Conservation (phyloP, 2,329 filamentous ascomycete species). For the Sporothrix inflata region DNA sequence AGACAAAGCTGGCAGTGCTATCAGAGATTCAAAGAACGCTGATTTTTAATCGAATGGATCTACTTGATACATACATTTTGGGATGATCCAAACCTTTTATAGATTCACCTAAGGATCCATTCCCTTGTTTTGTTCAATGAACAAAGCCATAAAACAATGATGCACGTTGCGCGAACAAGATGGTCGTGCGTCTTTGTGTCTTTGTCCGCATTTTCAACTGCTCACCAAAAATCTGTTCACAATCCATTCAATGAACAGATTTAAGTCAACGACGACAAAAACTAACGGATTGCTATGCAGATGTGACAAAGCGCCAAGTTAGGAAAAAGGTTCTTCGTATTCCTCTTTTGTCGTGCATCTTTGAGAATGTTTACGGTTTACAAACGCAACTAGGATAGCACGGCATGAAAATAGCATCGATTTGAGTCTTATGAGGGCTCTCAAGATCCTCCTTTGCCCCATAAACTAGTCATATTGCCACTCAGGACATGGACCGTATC, state of each 20-base stretch:
- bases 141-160: not conserved
- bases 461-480: too few relatives aligned
- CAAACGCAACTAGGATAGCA: not conserved
- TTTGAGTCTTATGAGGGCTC: too few relatives aligned
- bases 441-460: too few relatives aligned
- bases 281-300: too few relatives aligned
- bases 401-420: too few relatives aligned
- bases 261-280: not conserved
- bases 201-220: not conserved
- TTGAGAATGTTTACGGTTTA: not conserved
- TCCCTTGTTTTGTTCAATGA: not conserved
- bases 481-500: too few relatives aligned
- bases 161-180: not conserved
- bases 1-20: not conserved
- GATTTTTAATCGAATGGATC: not conserved
- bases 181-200: not conserved
- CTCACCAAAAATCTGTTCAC: not conserved
- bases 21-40: slow-evolving; percentile 5
- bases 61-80: not conserved
- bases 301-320: too few relatives aligned
- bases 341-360: not conserved
- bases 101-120: not conserved
- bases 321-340: not conserved
- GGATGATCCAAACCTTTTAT: not conserved
- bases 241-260: not conserved